These are phyloP conservation scores for Artemisia annua DNA, from an alignment of 129 eudicot species.

Conservation along the genomic window DNA sequence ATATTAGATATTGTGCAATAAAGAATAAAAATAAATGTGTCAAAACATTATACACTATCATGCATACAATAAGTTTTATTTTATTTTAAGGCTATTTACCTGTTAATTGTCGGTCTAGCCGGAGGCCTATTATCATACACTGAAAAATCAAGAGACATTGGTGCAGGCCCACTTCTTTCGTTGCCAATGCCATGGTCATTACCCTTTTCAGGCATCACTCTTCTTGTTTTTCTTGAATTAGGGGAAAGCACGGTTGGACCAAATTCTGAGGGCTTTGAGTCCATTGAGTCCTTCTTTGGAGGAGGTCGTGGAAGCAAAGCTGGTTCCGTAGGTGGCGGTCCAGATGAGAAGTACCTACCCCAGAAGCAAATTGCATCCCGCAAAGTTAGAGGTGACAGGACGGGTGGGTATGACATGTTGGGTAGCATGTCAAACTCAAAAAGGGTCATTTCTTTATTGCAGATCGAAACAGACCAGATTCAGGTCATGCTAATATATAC, in stretches of 20 bases:
- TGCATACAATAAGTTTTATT: background rate
- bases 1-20: background rate
- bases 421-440: background rate
- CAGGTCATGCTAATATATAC: no score
- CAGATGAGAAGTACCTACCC: slow-evolving; percentile 78
- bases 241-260: slow-evolving; percentile 85
- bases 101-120: slow-evolving; percentile 91
- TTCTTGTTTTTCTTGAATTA: slow-evolving; percentile 71
- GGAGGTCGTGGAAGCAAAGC: slow-evolving; percentile 85
- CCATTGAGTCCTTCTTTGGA: slow-evolving; percentile 60
- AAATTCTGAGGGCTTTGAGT: slow-evolving; percentile 52
- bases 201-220: slow-evolving; percentile 73
- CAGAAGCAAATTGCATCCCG: background rate
- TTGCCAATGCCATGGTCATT: slow-evolving; percentile 66
- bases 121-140: slow-evolving; percentile 73
- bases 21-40: background rate
- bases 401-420: no score
- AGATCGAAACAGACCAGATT: no score
- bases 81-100: slow-evolving; percentile 42
- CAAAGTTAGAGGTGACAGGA: background rate
- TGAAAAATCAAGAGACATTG: slow-evolving; percentile 91
- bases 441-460: no score
- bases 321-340: slow-evolving; percentile 90
- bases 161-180: slow-evolving; percentile 71
- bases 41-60: background rate